Base-by-base conservation (phyloP, 1,284 basidiomycete genomes). In the Peniophora sp. region DNA sequence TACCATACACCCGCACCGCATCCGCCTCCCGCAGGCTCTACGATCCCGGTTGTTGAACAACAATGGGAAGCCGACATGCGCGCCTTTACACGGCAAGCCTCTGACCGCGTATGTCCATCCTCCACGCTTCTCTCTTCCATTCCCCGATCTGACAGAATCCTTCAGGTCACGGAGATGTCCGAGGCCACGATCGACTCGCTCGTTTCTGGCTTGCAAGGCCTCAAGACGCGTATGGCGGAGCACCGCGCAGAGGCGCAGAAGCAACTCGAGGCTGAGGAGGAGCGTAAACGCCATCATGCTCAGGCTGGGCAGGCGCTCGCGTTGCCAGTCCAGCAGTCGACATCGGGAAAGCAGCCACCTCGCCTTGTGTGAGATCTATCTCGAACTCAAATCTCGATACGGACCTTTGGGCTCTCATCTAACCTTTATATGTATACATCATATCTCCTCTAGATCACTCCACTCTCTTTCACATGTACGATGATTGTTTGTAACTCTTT, bases 101-200 rank as follows among this genome's bases (percentile, higher is more conserved):
- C 39, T 9, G 39, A 41, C 8, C 39, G n/a, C 39, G 39, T 41
- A 41, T 16, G 39, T 41, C 35, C 35, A 11, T 11, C 39, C n/a
- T 41, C n/a, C 16, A 6, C n/a, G 16, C 20, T n/a, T 41, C 16
- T n/a, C 16, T n/a, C 39, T 22, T 41, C 16, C 39, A 22, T 41
- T 41, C 20, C 16, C 12, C 27, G 27, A 32, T 32, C 27, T 32
- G 27, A 32, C 27, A 32, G 27, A 12, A 8, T 41, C n/a, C n/a
- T 17, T 16, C n/a, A 41, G 39, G 39, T 41, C n/a, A 22, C 39
- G 39, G 39, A 41, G 45, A 61, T 85, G 51, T 85, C 85, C 2
- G 85, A 87, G 63, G 71, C 74, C n/a, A 83, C 85, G 0, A 72
- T 87, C 17, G 83, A 85, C 50, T 72, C 74, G 20, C 69, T 85